Percentiles rank a stretch among this genome's conserved stretches.
Conservation (phyloP, 805 yeast genomes). For the Starmerella gropengiesseri region DNA sequence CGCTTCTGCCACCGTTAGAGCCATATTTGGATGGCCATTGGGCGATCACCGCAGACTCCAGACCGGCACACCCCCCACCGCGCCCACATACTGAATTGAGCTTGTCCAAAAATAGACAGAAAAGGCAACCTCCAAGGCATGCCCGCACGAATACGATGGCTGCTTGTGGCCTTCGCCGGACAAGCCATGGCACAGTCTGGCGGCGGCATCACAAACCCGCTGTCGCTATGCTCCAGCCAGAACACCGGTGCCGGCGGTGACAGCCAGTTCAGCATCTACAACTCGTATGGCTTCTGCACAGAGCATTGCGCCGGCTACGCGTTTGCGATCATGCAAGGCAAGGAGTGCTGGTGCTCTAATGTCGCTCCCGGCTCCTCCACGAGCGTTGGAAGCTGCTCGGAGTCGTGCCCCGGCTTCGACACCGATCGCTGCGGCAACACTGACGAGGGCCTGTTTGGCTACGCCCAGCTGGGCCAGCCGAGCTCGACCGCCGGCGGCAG, state of each 20-base stretch:
- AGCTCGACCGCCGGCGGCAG: constrained; percentile 13
- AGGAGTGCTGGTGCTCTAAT: constrained; percentile 54
- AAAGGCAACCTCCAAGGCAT: background rate
- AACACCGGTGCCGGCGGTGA: constrained; percentile 32
- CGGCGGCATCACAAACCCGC: constrained; percentile 17
- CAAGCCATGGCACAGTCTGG: background rate
- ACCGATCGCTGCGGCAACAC: constrained; percentile 37
- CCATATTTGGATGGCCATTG: background rate
- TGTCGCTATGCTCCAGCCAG: constrained; percentile 32
- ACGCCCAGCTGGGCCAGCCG: constrained; percentile 35
- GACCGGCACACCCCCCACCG: too few species aligned
- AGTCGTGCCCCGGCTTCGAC: constrained; percentile 37
- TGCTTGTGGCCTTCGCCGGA: background rate
- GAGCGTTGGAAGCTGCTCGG: constrained; percentile 29
- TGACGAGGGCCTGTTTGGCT: constrained; percentile 41
- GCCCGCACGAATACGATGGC: background rate
- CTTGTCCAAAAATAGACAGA: too few species aligned
- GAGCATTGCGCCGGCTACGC: constrained; percentile 39
- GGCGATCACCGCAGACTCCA: too few species aligned
- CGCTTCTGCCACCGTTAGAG: background rate
- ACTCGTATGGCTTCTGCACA: constrained; percentile 44
- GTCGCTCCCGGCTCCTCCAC: constrained; percentile 37
- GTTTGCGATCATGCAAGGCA: constrained; percentile 44
- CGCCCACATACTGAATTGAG: background rate
- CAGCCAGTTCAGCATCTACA: constrained; percentile 25